Base-by-base conservation (phyloP, 768 basidiomycete species). In the Tephrocybe rancida region DNA sequence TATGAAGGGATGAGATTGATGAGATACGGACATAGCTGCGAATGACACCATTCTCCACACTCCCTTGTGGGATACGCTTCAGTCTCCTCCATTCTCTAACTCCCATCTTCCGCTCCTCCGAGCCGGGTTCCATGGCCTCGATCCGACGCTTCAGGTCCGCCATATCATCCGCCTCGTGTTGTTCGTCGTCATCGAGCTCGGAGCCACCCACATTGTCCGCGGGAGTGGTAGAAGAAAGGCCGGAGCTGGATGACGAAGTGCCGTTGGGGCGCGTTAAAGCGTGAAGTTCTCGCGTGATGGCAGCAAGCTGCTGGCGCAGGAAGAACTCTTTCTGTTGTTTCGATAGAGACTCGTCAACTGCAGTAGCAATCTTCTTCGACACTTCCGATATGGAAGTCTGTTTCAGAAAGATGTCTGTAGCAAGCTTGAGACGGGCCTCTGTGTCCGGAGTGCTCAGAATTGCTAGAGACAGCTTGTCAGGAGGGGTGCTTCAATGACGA, bases 321-420 rank as follows among this genome's bases (percentile, higher is more conserved):
- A 91, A 92, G 63, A 87, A 88, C 55, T 92, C 91, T 62, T 92
- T 92, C 70, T 93, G 91, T 61, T 92, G 91, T 52, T 89, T 91
- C 22, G 88, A 89, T n/a, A 92, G 78, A 3, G 85, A 85, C 65
- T 93, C 90, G 57, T 90, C 89, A 10, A 93, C 87, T 19, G 88
- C 85, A 26, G 82, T 80, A 3, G 88, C 85, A 47, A 93, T 90
- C 74, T 89, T 92, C 65, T 85, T 84, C 14, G 87, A 83, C 0
- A 93, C 88, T 67, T 93, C 91, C 19, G 84, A 83, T 29, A 92
- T 91, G 37, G 88, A 88, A 2, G 84, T 74, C 47, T 87, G 86
- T 61, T 91, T 92, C 42, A 84, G 68, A 64, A 92, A 87, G 10
- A 92, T 77, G 49, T 83, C 78, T 7, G 87, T 85, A 1, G 88